A percentile compares a stretch with the other conserved stretches of the same genome.
phyloP scores from a whole-genome alignment of 352 stramenopile genomes.

The Elongisporangium senticosum region DNA sequence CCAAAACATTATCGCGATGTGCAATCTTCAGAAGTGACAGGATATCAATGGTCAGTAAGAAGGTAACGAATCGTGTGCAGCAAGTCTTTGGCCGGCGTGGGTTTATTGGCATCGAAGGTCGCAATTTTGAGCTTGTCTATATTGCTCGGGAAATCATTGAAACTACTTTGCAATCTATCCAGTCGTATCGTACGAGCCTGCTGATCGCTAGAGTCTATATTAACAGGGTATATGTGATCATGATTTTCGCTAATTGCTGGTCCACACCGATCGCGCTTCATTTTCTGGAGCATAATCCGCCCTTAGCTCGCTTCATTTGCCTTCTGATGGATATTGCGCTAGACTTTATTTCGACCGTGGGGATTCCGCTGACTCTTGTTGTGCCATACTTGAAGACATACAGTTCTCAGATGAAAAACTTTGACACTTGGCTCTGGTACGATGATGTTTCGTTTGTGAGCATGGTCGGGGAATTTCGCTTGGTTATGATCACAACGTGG shows the following conservation, averaged over 20 bases:
- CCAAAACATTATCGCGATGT: no score
- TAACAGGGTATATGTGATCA: constrained; percentile 24
- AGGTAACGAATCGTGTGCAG: no score
- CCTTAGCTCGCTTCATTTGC: constrained; percentile 15
- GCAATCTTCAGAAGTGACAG: no score
- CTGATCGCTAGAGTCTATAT: constrained; percentile 23
- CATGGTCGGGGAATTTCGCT: constrained; percentile 33
- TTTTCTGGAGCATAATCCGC: constrained; percentile 16
- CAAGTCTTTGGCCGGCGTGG: constrained; percentile 2
- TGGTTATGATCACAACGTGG: constrained; percentile 26
- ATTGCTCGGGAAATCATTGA: constrained; percentile 21
- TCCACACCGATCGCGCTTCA: constrained; percentile 23
- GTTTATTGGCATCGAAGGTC: constrained; percentile 15
- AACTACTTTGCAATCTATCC: constrained; percentile 17
- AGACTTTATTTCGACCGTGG: constrained; percentile 21
- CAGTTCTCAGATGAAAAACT: constrained; percentile 2
- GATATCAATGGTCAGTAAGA: no score
- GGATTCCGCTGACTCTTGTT: constrained; percentile 17
- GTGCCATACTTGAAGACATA: constrained; percentile 10
- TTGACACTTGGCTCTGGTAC: constrained; percentile 26
- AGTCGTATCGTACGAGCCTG: constrained; percentile 23
- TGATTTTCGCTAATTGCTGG: constrained; percentile 32
- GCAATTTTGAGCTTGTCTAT: constrained; percentile 23
- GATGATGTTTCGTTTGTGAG: constrained; percentile 33
- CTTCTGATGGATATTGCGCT: constrained; percentile 22